Evolutionary conservation across 1,284 basidiomycete species (phyloP).

Genomic region (Ceraceosorus bombacis): DNA sequence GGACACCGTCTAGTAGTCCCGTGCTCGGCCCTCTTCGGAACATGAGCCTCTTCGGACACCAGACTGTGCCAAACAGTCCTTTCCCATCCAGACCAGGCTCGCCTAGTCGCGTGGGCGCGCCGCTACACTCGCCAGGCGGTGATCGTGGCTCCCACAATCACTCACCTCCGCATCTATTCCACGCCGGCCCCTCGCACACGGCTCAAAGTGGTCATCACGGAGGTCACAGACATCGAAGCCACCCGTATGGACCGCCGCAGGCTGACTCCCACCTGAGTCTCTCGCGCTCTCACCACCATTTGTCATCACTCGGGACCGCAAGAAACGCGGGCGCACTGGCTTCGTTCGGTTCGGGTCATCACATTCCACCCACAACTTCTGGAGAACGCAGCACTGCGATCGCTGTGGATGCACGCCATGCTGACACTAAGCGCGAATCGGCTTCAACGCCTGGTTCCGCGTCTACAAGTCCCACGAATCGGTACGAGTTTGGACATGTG

Average conservation of each 20-base stretch:
- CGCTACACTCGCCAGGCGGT: slow-evolving; percentile 6
- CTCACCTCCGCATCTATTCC: slow-evolving; percentile 21
- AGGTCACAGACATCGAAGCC: slow-evolving; percentile 40
- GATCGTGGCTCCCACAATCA: slow-evolving; percentile 4
- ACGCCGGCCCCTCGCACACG: slow-evolving; percentile 39
- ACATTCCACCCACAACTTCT: slow-evolving; percentile 32
- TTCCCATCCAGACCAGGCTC: slow-evolving; percentile 38
- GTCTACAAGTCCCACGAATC: slow-evolving; percentile 26
- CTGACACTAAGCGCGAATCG: slow-evolving; percentile 7
- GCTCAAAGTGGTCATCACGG: slow-evolving; percentile 42
- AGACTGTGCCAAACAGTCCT: slow-evolving; percentile 44
- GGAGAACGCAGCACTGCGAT: slow-evolving; percentile 42
- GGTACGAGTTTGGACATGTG: slow-evolving; percentile 13
- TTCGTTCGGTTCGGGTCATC: slow-evolving; percentile 10
- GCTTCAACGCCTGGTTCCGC: slow-evolving; percentile 23
- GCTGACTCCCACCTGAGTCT: slow-evolving; percentile 13
- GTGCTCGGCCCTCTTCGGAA: slow-evolving; percentile 44
- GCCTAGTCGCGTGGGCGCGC: slow-evolving; percentile 19
- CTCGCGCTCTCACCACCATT: slow-evolving; percentile 42
- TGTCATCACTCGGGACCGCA: slow-evolving; percentile 31
- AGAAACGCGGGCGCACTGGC: slow-evolving; percentile 10
- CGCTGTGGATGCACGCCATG: slow-evolving; percentile 19
- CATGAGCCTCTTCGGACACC: slow-evolving; percentile 42
- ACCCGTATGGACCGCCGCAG: slow-evolving; percentile 32
- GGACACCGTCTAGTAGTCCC: slow-evolving; percentile 45